A percentile compares a stretch with the other conserved stretches of the same genome.
Evolutionary conservation across 2,329 filamentous ascomycete species (phyloP).

Genomic region (Alternaria postmessia): DNA sequence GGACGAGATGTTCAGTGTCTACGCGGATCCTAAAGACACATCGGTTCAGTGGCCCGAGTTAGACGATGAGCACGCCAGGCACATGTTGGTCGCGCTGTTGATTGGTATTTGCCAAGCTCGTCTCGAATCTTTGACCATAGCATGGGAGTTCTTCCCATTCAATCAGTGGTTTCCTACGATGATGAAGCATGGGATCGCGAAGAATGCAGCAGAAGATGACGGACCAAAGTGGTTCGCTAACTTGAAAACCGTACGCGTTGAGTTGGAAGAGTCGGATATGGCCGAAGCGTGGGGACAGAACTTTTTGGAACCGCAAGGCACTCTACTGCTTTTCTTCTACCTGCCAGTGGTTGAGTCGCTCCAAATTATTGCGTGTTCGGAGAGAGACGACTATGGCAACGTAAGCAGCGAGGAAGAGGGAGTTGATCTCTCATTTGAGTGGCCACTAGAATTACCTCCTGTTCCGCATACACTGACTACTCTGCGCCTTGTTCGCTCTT

Average conservation of each 20-base stretch:
- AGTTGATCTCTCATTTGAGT: neutral
- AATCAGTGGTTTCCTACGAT: neutral
- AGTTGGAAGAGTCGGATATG: too few relatives aligned
- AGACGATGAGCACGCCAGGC: neutral
- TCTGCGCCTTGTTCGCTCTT: constrained; percentile 2
- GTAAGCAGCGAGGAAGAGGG: neutral
- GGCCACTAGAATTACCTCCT: constrained; percentile 1
- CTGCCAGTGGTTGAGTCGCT: constrained; percentile 4
- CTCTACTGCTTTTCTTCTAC: constrained; percentile 1
- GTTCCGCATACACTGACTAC: constrained; percentile 1
- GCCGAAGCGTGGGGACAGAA: too few relatives aligned
- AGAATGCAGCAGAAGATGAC: too few relatives aligned
- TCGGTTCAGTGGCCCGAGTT: neutral
- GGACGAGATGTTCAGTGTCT: neutral
- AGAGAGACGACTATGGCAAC: neutral
- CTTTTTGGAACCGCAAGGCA: neutral
- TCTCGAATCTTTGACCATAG: neutral
- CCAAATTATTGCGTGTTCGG: neutral
- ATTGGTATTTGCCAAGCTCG: neutral
- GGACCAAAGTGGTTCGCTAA: too few relatives aligned
- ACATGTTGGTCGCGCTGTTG: neutral
- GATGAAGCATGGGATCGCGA: too few relatives aligned
- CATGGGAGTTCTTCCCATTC: neutral
- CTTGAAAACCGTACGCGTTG: too few relatives aligned
- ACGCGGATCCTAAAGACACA: neutral